These are phyloP conservation scores for Sphagnum fallax DNA, from an alignment of 228 moss, liverwort and hornwort species.

Conservation along the genomic window DNA sequence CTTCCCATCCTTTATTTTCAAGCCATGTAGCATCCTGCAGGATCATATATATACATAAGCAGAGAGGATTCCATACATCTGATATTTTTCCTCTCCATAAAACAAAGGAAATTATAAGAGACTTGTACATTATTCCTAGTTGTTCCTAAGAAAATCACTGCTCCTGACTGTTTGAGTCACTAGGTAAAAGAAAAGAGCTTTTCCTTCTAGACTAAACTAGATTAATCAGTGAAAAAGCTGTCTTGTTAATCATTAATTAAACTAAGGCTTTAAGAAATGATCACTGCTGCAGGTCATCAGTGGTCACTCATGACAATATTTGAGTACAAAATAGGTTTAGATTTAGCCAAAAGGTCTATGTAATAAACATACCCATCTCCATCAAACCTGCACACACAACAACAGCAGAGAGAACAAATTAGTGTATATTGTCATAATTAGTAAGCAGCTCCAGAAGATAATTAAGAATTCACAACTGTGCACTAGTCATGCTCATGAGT, in stretches of 20 bases:
- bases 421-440: neutral
- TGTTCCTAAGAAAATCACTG: neutral
- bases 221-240: no score
- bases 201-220: neutral
- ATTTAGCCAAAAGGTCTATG: neutral
- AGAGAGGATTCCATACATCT: neutral
- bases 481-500: no score
- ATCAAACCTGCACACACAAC: conserved; percentile 33
- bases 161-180: neutral
- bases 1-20: conserved; percentile 55
- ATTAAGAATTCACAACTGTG: no score
- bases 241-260: no score
- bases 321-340: neutral
- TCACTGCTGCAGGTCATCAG: neutral
- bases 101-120: neutral
- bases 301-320: neutral
- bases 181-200: neutral
- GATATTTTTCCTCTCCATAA: neutral
- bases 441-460: neutral
- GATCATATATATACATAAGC: neutral
- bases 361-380: conserved; percentile 42
- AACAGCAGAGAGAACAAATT: neutral
- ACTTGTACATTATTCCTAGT: neutral
- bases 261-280: neutral
- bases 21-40: conserved; percentile 68